A percentile compares a stretch with the other conserved stretches of the same genome.
phyloP scores from a whole-genome alignment of 306 rosid genomes.

The apple (Malus domestica) region DNA sequence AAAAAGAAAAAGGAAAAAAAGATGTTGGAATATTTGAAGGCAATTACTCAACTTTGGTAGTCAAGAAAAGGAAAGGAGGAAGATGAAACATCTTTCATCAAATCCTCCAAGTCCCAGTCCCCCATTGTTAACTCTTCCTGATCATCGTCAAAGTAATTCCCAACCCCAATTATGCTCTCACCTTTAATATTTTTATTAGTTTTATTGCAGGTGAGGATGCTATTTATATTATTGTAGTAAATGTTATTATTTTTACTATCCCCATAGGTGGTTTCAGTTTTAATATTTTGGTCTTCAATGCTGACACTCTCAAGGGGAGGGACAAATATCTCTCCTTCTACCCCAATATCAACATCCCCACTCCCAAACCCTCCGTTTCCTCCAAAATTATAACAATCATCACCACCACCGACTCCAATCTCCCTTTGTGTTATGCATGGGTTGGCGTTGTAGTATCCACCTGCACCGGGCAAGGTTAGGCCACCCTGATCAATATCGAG shows the following conservation, averaged over 20 bases:
- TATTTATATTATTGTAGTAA: constrained; percentile 5
- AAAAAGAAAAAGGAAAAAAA: not conserved
- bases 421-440: constrained; percentile 29
- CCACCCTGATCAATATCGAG: constrained; percentile 23
- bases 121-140: constrained; percentile 53
- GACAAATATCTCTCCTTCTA: constrained; percentile 43
- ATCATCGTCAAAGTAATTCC: constrained; percentile 49
- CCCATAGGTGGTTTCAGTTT: constrained; percentile 28
- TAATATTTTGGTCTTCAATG: constrained; percentile 29
- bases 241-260: constrained; percentile 6
- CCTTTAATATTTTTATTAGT: constrained; percentile 19
- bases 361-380: constrained; percentile 28
- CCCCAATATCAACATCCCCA: constrained; percentile 20
- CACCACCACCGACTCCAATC: not conserved
- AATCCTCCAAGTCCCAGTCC: constrained; percentile 83
- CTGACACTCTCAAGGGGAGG: constrained; percentile 63
- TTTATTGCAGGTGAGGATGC: constrained; percentile 10
- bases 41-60: constrained; percentile 34
- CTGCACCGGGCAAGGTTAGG: constrained; percentile 25
- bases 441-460: constrained; percentile 27
- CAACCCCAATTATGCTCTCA: constrained; percentile 36
- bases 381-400: constrained; percentile 22
- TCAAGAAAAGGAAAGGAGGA: constrained; percentile 62
- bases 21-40: not conserved
- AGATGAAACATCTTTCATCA: constrained; percentile 81